Evolutionary conservation across 2,329 filamentous ascomycete genomes (phyloP).

Genomic region (Aaosphaeria arxii): DNA sequence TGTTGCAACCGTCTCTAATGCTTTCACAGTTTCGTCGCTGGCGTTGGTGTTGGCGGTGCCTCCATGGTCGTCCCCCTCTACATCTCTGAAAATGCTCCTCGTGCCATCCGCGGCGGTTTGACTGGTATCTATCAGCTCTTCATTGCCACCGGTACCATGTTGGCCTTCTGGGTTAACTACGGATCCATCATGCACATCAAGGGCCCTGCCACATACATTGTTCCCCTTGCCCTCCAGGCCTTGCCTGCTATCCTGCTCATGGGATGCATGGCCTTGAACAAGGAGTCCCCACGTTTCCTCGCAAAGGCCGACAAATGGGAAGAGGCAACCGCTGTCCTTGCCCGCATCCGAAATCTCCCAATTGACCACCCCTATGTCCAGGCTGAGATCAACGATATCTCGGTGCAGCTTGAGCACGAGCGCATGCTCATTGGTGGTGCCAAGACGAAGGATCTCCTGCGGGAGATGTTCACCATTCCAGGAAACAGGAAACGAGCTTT

Average conservation of each 20-base stretch:
- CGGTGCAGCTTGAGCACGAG: slow-evolving; percentile 50
- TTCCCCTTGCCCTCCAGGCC: slow-evolving; percentile 64
- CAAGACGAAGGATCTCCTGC: slow-evolving; percentile 38
- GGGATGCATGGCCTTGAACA: slow-evolving; percentile 59
- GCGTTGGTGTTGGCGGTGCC: slow-evolving; percentile 51
- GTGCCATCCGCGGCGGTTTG: slow-evolving; percentile 57
- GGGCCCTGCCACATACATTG: slow-evolving; percentile 54
- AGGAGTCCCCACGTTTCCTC: slow-evolving; percentile 66
- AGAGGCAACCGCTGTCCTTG: slow-evolving; percentile 56
- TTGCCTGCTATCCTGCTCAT: slow-evolving; percentile 62
- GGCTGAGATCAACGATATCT: slow-evolving; percentile 34
- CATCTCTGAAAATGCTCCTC: slow-evolving; percentile 59
- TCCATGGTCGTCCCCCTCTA: slow-evolving; percentile 61
- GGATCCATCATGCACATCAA: slow-evolving; percentile 46
- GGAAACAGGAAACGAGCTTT: slow-evolving; percentile 60
- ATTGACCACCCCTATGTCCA: slow-evolving; percentile 34
- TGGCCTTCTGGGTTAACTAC: slow-evolving; percentile 56
- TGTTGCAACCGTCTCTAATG: slow-evolving; percentile 2
- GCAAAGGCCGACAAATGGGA: slow-evolving; percentile 69
- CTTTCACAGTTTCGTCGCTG: slow-evolving; percentile 48
- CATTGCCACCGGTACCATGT: slow-evolving; percentile 51
- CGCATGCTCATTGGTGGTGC: slow-evolving; percentile 54
- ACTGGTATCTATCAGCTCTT: slow-evolving; percentile 62
- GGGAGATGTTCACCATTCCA: slow-evolving; percentile 45
- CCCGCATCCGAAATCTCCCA: slow-evolving; percentile 54